Base-by-base conservation (phyloP, 495 filamentous ascomycete species). In the Umbilicaria muhlenbergii region DNA sequence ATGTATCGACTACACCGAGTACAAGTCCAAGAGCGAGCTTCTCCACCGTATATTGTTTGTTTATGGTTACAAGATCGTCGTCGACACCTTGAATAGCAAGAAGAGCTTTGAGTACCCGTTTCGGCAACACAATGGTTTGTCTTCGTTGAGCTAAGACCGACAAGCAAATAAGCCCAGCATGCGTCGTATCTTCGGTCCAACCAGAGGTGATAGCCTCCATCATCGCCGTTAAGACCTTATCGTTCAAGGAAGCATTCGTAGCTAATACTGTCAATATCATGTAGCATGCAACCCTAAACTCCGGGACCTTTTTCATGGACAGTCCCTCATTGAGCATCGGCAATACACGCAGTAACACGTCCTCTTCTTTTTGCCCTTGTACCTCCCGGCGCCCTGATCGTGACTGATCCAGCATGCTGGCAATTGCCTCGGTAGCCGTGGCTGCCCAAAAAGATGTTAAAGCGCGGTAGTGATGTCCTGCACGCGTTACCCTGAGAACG, bases 361-460 rank as follows among this genome's bases (percentile, higher is more conserved):
- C 77, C 52, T 94, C 81, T 52, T 88, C 77, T 32, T 81, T 83
- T 51, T 78, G 70, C 49, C 73, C 70, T 55, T 81, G 81, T 32
- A 77, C 67, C 47, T 68, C 70, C 48, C 64, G 67, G 38, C 81
- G 69, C 14, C 86, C 85, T 7, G 84, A 86, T 39, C 73, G 72
- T 51, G 77, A 66, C 28, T 69, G 66, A 44, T 93, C 85, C 39
- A 94, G 62, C 75, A 86, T 86, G 11, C 73, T 75, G 41, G 82
- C 79, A 34, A 86, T 68, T 2, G 86, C 76, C 61, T 96, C 86
- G 0, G 83, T 83, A 56, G 77, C 74, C 33, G 92, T 68, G 36
- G 83, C 74, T 1, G 81, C 83, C 86, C 88, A 98, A 54, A 96
- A 94, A 0, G 83, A 78, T 17, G 92, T 63, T 32, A 96, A 60